Conservation (phyloP, 2,329 filamentous ascomycete genomes). For the Colletotrichum plurivorum region DNA sequence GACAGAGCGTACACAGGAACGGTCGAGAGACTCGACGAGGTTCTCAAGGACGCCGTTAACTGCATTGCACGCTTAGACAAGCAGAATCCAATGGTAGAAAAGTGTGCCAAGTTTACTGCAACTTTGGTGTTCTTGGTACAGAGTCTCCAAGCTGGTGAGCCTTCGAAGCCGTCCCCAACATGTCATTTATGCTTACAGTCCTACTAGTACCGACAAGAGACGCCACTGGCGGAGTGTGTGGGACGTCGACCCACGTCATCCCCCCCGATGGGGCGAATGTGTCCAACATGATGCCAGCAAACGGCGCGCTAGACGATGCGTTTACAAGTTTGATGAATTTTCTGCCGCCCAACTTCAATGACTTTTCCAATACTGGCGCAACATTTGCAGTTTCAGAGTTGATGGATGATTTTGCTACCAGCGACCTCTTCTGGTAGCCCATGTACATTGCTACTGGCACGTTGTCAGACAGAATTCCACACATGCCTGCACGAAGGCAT, state of each 20-base stretch:
- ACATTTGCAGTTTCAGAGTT: constrained; percentile 26
- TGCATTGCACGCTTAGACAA: constrained; percentile 28
- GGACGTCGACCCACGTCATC: neutral
- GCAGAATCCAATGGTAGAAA: constrained; percentile 33
- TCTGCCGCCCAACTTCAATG: constrained; percentile 30
- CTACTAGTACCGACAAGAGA: neutral
- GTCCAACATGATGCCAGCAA: neutral
- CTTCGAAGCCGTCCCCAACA: neutral
- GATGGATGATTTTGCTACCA: constrained; percentile 29
- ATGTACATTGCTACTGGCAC: no score
- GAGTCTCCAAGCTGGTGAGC: constrained; percentile 22
- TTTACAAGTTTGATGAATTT: constrained; percentile 16
- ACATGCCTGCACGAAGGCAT: no score
- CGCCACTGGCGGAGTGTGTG: no score
- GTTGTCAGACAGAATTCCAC: no score
- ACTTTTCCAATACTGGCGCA: neutral
- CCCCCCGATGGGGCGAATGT: neutral
- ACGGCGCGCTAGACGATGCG: constrained; percentile 3
- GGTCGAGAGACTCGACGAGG: constrained; percentile 9
- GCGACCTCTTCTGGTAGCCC: constrained; percentile 34
- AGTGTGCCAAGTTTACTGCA: constrained; percentile 35
- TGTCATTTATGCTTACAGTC: no score
- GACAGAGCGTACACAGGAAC: neutral
- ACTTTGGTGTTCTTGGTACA: constrained; percentile 24
- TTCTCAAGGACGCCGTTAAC: constrained; percentile 15